Evolutionary conservation across 352 stramenopile genomes (phyloP), one percentile per base, ranked within the genome.

Genomic region (Phytophthora idaei): DNA sequence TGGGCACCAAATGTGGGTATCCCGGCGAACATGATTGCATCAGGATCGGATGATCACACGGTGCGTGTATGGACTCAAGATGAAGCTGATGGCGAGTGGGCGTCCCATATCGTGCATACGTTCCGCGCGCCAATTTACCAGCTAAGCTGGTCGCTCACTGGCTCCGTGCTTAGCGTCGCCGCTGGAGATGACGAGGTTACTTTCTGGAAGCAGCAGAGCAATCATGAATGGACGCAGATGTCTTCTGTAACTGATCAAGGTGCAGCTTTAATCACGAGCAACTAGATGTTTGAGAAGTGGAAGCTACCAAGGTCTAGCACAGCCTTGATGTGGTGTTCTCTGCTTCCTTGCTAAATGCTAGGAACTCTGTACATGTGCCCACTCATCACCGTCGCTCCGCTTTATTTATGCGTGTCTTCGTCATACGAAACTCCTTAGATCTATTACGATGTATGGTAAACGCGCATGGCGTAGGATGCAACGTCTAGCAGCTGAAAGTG

Each of bases 401-500:
- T 56, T 73, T 68, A 73, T 62, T 69, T 68, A 62, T 53, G 41
- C 51, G 59, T 64, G 31, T 42, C 28, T 56, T 32, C 14, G 41
- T 47, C 60, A 47, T 49, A 55, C 11, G n/a, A 68, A 32, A 10
- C 9, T 56, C 14, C 44, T 31, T 34, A 52, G 31, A 63, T 41
- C 17, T 62, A 57, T 60, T 59, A 74, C 28, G 55, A 41, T 27
- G 58, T 67, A 69, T 94, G 78, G 61, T 89, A 94, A 12, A 83
- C 69, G 41, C 84, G 78, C 84, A 95, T 93, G 50, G 96, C 87
- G 65, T 83, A 92, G 10, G 88, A 93, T 52, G 84, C 87, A 15
- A 99, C 91, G 64, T 98, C 93, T 74, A 99, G 85, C 45, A 99
- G 81, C 76, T 99, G 97, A 72, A 99, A 95, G 58, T 96, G 81